Evolutionary conservation across 805 yeast species (phyloP).

Genomic region (Candida suzukii): DNA sequence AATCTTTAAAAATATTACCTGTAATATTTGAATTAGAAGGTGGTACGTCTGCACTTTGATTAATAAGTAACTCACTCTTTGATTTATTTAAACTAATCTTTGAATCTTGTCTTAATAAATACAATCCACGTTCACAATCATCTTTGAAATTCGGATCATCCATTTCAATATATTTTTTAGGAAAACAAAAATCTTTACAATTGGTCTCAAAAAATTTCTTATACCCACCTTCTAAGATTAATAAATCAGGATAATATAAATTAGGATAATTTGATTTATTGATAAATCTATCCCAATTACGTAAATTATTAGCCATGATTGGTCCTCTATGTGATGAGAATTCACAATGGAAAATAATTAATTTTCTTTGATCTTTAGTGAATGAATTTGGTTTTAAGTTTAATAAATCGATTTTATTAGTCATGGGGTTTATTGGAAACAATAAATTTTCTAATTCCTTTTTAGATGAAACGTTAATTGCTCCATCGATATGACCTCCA

Average conservation of each 20-base stretch:
- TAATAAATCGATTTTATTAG: not conserved
- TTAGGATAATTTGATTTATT: constrained; percentile 75
- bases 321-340: constrained; percentile 94
- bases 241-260: constrained; percentile 81
- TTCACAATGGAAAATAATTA: constrained; percentile 90
- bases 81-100: constrained; percentile 20
- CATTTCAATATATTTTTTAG: constrained; percentile 84
- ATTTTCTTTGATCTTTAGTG: constrained; percentile 23
- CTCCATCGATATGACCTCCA: constrained; percentile 89
- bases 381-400: constrained; percentile 18
- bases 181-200: constrained; percentile 51
- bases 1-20: too few relatives aligned
- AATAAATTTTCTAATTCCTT: constrained; percentile 58
- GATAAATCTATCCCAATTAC: constrained; percentile 73
- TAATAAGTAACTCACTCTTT: not conserved
- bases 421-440: constrained; percentile 15
- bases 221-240: constrained; percentile 89
- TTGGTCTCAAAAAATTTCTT: constrained; percentile 60
- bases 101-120: constrained; percentile 29
- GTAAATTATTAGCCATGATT: constrained; percentile 75
- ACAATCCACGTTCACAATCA: constrained; percentile 36
- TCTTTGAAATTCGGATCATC: constrained; percentile 48
- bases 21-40: not conserved
- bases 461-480: constrained; percentile 69
- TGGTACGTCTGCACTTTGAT: not conserved